phyloP scores from a whole-genome alignment of 2,329 filamentous ascomycete genomes.

The Claviceps humidiphila region DNA sequence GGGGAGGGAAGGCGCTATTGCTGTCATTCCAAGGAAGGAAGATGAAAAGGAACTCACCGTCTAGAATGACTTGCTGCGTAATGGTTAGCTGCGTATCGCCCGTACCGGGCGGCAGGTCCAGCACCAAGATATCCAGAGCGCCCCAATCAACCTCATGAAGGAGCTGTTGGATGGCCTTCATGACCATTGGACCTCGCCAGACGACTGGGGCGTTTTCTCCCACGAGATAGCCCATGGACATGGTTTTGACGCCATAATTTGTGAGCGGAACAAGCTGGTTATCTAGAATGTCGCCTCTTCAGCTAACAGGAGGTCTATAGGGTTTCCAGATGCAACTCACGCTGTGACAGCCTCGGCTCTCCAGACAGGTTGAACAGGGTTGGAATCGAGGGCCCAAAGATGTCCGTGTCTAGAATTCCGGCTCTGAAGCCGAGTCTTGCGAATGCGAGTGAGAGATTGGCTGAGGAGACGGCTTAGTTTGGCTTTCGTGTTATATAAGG shows the following conservation, averaged over 20 bases:
- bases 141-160: conserved; percentile 94
- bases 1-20: too few relatives aligned
- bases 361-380: conserved; percentile 73
- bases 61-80: conserved; percentile 81
- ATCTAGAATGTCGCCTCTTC: conserved; percentile 27
- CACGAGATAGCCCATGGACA: conserved; percentile 96
- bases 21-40: neutral
- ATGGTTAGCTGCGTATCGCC: conserved; percentile 96
- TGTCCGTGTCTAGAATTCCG: conserved; percentile 88
- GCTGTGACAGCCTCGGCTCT: conserved; percentile 61
- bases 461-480: conserved; percentile 17
- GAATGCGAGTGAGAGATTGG: conserved; percentile 77
- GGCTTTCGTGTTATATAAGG: neutral
- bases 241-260: conserved; percentile 92
- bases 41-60: conserved; percentile 39
- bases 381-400: conserved; percentile 91
- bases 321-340: conserved; percentile 31
- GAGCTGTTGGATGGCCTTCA: conserved; percentile 91
- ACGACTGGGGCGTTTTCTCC: conserved; percentile 70
- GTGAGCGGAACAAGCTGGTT: conserved; percentile 77
- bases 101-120: conserved; percentile 88
- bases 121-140: conserved; percentile 70
- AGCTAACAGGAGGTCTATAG: neutral
- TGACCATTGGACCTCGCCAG: conserved; percentile 94
- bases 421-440: conserved; percentile 68